phyloP scores from a whole-genome alignment of 2,329 filamentous ascomycete species.

The Diplodia corticola region DNA sequence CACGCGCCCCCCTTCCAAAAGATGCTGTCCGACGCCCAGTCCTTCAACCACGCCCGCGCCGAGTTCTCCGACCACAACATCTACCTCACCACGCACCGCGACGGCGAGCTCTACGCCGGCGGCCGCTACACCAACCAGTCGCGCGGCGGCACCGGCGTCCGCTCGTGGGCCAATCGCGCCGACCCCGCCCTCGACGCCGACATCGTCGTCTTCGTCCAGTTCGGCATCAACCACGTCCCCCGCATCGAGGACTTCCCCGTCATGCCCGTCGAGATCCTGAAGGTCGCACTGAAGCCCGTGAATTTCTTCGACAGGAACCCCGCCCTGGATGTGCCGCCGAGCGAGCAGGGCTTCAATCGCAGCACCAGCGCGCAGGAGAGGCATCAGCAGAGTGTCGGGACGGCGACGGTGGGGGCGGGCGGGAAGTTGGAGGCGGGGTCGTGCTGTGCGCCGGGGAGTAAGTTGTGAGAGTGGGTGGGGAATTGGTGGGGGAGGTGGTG shows the following conservation, averaged over 20 bases:
- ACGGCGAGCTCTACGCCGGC: constrained; percentile 61
- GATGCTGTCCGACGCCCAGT: constrained; percentile 54
- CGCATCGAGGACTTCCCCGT: constrained; percentile 60
- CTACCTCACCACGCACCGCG: constrained; percentile 59
- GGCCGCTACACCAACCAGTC: constrained; percentile 64
- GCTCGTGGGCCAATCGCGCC: constrained; percentile 52
- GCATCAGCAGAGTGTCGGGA: constrained; percentile 33
- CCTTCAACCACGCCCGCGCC: constrained; percentile 58
- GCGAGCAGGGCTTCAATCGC: constrained; percentile 51
- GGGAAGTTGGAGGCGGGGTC: constrained; percentile 2
- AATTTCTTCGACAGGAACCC: constrained; percentile 63
- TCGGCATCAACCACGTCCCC: constrained; percentile 59
- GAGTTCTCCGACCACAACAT: constrained; percentile 61
- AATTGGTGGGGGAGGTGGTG: too few species aligned
- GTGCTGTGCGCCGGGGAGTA: constrained; percentile 19
- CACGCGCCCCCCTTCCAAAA: constrained; percentile 52
- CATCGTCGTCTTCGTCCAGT: constrained; percentile 59
- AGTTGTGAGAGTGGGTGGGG: not conserved
- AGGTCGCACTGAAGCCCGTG: constrained; percentile 58
- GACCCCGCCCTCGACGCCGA: constrained; percentile 58
- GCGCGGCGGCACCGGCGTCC: constrained; percentile 50
- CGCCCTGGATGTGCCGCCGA: constrained; percentile 59
- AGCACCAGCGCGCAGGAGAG: constrained; percentile 34
- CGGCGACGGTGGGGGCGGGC: not conserved
- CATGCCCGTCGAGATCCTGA: constrained; percentile 60